A percentile compares a stretch with the other conserved stretches of the same genome.
Evolutionary conservation across 2,329 filamentous ascomycete species (phyloP).

Genomic region (Xylariales sp.): DNA sequence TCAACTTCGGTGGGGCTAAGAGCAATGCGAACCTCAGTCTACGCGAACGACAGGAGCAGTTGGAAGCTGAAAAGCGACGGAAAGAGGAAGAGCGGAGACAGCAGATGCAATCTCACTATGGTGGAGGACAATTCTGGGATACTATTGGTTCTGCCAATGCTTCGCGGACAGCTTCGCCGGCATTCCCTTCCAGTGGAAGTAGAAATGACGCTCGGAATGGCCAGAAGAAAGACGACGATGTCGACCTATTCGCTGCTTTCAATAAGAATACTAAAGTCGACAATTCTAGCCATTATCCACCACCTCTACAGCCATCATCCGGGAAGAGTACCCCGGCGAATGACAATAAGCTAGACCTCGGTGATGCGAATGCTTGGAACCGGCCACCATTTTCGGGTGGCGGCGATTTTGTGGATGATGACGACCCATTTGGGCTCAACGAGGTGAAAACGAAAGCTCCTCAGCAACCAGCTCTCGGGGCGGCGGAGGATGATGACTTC

Average conservation of each 20-base stretch:
- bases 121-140: slow-evolving; percentile 72
- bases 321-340: slow-evolving; percentile 41
- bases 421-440: slow-evolving; percentile 82
- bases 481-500: slow-evolving; percentile 59
- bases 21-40: slow-evolving; percentile 67
- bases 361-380: slow-evolving; percentile 50
- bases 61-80: slow-evolving; percentile 60
- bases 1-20: slow-evolving; percentile 59
- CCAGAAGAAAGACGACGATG: slow-evolving; percentile 39
- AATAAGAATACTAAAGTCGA: slow-evolving; percentile 63
- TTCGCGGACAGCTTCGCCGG: slow-evolving; percentile 43
- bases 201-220: slow-evolving; percentile 24
- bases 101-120: slow-evolving; percentile 73
- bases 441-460: slow-evolving; percentile 47
- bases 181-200: slow-evolving; percentile 26
- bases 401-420: slow-evolving; percentile 58
- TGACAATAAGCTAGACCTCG: slow-evolving; percentile 44
- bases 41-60: slow-evolving; percentile 68
- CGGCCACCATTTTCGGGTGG: slow-evolving; percentile 27
- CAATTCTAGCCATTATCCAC: slow-evolving; percentile 60
- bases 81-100: slow-evolving; percentile 71
- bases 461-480: slow-evolving; percentile 11
- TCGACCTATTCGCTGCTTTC: slow-evolving; percentile 65
- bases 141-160: slow-evolving; percentile 48
- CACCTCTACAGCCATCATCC: slow-evolving; percentile 37